phyloP scores from a whole-genome alignment of 202 grass and related monocot genomes.

The Schoenoplectus triqueter region DNA sequence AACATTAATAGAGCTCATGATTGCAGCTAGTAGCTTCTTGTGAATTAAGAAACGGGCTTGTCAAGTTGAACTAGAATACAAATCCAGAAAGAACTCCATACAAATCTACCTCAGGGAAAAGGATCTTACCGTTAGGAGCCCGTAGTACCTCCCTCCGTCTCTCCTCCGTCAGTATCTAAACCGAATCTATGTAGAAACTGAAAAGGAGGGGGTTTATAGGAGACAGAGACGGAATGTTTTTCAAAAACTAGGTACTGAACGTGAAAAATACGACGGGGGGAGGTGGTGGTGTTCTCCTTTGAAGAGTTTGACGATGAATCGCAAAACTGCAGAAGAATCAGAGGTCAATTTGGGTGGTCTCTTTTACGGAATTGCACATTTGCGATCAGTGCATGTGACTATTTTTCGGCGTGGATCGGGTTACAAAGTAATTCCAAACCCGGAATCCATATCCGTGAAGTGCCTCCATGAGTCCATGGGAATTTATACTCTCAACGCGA shows the following conservation, averaged over 20 bases:
- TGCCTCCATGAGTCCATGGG: too few species aligned
- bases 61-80: neutral
- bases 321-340: neutral
- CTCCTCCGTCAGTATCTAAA: neutral
- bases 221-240: neutral
- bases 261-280: constrained; percentile 30
- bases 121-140: constrained; percentile 20
- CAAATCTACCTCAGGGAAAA: constrained; percentile 2
- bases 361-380: neutral
- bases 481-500: too few species aligned
- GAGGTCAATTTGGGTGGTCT: constrained; percentile 19
- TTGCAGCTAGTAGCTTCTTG: neutral
- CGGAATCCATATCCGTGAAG: too few species aligned
- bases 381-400: neutral
- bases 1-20: neutral
- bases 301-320: constrained; percentile 36
- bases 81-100: constrained; percentile 18
- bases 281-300: constrained; percentile 10
- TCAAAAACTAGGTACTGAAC: constrained; percentile 19
- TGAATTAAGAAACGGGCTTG: constrained; percentile 7
- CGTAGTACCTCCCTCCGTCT: neutral
- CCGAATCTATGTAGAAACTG: constrained; percentile 9
- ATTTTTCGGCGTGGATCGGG: neutral
- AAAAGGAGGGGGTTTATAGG: neutral
- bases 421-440: neutral